These are phyloP conservation scores for Alnus rubra DNA, from an alignment of 306 rosid species.

Conservation along the genomic window DNA sequence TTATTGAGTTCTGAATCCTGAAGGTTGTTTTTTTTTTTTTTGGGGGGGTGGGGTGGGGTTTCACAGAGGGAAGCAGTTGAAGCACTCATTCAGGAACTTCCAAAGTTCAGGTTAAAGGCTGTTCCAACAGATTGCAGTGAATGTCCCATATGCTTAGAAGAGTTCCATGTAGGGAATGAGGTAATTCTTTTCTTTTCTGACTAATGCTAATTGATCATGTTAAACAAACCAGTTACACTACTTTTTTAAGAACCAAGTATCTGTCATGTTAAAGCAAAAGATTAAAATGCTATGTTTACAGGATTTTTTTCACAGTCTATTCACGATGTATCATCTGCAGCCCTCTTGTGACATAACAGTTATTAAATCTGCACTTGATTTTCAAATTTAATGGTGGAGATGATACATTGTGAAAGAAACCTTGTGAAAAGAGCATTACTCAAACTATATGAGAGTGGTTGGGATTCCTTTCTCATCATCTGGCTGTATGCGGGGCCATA, in stretches of 20 bases:
- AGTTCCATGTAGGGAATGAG: slow-evolving; percentile 91
- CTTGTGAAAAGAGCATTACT: background rate
- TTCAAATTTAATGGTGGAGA: background rate
- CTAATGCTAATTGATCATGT: slow-evolving; percentile 2
- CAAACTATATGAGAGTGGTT: slow-evolving; percentile 6
- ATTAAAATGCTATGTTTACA: background rate
- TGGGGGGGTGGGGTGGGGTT: slow-evolving; percentile 22
- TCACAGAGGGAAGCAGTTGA: slow-evolving; percentile 96
- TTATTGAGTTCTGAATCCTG: slow-evolving; percentile 25
- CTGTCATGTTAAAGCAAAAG: background rate
- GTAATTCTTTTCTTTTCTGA: slow-evolving; percentile 37
- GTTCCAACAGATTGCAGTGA: slow-evolving; percentile 99
- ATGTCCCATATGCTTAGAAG: slow-evolving; percentile 98
- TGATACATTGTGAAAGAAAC: slow-evolving; percentile 3
- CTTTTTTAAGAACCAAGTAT: background rate
- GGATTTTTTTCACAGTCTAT: background rate
- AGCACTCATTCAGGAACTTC: slow-evolving; percentile 99
- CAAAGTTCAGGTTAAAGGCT: slow-evolving; percentile 92
- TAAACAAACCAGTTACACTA: background rate
- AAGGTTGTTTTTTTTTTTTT: slow-evolving; percentile 28
- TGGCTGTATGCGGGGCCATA: slow-evolving; percentile 14
- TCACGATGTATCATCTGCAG: background rate
- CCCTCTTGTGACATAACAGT: background rate
- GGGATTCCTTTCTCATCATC: background rate
- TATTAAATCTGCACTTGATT: background rate